Evolutionary conservation across 2,329 filamentous ascomycete genomes (phyloP), one percentile per base, ranked within the genome.

Genomic region (Macrophomina phaseolina): DNA sequence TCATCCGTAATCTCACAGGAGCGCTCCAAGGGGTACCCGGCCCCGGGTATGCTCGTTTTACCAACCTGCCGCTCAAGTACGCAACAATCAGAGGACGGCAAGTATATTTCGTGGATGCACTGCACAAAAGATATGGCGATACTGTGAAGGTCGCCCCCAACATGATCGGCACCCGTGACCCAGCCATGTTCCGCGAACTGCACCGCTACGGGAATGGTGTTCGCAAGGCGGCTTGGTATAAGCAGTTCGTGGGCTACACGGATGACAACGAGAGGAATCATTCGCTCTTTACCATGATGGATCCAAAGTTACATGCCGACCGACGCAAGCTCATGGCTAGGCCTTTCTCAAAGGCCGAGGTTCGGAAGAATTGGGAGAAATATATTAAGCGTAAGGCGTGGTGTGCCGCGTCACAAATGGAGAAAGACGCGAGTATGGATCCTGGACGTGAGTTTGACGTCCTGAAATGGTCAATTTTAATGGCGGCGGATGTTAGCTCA

Each of bases 381-480:
- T 69, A 71, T 36, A 73, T 82, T 3, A 71, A 72, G 40, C 70
- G 74, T 34, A 78, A 77, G 68, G 72, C 74, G 0, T 63, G 68
- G n/a, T 67, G 79, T 12, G 76, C 75, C 4, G 74, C 81, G 1
- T 28, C 67, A 4, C 71, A 73, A 40, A 80, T 81, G 58, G 72
- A 71, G 32, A 58, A 67, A 1, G 68, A 70, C 46, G 73, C 73
- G 7, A 40, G 49, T 16, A 63, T 66, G 2, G 14, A 45, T 16
- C 36, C 6, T 14, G 2, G 4, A 0, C 73, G 75, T 23, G 71
- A 66, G n/a, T 74, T 75, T 5, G 79, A 82, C 61, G 58, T 74
- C 4, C 64, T 80, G 49, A 77, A 80, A 55, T 74, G 78, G 78
- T 77, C 72, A 71, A 79, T 77, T 8, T 73, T 81, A 9, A 75